These are phyloP conservation scores for Vanderwaltozyma tropicalis DNA, from an alignment of 805 yeast genomes.

Conservation along the genomic window DNA sequence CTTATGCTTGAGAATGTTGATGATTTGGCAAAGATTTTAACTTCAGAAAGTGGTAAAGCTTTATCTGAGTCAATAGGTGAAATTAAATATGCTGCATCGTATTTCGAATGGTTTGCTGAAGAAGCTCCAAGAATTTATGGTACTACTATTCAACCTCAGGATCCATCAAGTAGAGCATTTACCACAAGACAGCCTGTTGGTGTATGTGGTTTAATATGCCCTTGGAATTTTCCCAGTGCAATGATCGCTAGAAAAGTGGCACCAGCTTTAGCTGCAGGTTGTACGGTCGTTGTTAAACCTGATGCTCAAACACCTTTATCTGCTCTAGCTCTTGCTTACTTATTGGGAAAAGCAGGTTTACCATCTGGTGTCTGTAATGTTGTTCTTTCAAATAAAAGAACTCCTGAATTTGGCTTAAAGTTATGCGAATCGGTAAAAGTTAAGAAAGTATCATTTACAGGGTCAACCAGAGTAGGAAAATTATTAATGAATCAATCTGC, in stretches of 20 bases:
- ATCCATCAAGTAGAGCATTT: constrained; percentile 40
- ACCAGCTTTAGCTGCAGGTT: constrained; percentile 58
- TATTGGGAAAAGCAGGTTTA: constrained; percentile 50
- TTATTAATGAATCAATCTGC: constrained; percentile 48
- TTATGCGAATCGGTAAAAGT: constrained; percentile 40
- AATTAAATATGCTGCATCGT: constrained; percentile 52
- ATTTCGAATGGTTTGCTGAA: constrained; percentile 81
- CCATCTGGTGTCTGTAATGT: constrained; percentile 50
- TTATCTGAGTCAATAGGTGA: constrained; percentile 46
- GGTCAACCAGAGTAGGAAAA: constrained; percentile 55
- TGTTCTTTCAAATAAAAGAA: constrained; percentile 38
- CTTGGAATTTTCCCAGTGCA: constrained; percentile 61
- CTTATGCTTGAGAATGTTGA: constrained; percentile 46
- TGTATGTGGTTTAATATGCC: constrained; percentile 52
- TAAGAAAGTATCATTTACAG: constrained; percentile 53
- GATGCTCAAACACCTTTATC: constrained; percentile 53
- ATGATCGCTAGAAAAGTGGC: constrained; percentile 59
- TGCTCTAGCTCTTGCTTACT: constrained; percentile 45
- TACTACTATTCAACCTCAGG: constrained; percentile 45
- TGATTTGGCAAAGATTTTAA: constrained; percentile 44
- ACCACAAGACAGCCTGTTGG: constrained; percentile 54
- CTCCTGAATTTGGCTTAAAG: constrained; percentile 44
- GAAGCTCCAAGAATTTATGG: constrained; percentile 51
- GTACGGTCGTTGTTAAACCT: constrained; percentile 51
- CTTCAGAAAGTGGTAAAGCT: constrained; percentile 55